phyloP scores from a whole-genome alignment of 2,329 filamentous ascomycete genomes.

The Tolypocladium pustulatum region DNA sequence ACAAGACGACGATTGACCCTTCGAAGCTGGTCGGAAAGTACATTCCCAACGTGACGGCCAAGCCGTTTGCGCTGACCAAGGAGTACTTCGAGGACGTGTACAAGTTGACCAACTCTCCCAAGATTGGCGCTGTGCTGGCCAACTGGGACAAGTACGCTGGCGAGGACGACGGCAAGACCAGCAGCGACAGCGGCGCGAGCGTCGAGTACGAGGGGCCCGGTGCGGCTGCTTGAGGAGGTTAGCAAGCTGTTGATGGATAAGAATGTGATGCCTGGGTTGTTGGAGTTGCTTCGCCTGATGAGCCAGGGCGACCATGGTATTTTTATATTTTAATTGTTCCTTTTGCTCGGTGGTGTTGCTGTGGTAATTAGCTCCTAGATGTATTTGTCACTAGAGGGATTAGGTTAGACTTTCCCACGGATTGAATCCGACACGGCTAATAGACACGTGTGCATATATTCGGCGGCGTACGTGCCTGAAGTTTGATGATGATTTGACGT shows the following conservation, averaged over 20 bases:
- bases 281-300: not conserved
- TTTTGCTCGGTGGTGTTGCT: not conserved
- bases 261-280: not conserved
- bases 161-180: conserved; percentile 31
- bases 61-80: conserved; percentile 89
- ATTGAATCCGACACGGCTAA: not conserved
- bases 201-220: conserved; percentile 30
- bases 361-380: not conserved
- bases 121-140: conserved; percentile 70
- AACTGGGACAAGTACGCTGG: conserved; percentile 71
- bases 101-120: conserved; percentile 72
- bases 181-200: conserved; percentile 28
- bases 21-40: conserved; percentile 97
- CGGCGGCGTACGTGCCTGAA: no score
- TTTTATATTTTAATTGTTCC: not conserved
- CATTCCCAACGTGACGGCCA: conserved; percentile 96
- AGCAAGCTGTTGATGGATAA: not conserved
- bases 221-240: conserved; percentile 25
- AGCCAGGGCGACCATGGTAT: not conserved
- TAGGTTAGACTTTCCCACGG: no score
- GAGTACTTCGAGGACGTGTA: conserved; percentile 99
- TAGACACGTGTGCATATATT: not conserved
- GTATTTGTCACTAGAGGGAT: not conserved
- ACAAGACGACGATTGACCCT: conserved; percentile 97
- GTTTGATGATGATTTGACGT: no score